These are phyloP conservation scores for Selaginella moellendorffii DNA, from an alignment of 75 land plant genomes.

Conservation along the genomic window DNA sequence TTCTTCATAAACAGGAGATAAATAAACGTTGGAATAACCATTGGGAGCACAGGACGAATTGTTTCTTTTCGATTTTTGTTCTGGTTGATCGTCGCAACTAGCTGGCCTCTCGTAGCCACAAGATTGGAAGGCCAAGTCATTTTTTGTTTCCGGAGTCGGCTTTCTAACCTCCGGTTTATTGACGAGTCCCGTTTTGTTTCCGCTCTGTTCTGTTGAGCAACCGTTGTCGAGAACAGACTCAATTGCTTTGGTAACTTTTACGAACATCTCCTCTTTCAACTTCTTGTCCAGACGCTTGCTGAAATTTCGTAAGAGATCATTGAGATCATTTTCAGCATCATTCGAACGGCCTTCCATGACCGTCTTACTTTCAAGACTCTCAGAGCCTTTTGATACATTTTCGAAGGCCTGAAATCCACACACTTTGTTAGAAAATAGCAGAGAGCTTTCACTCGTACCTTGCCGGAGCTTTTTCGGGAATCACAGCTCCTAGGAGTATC, in stretches of 20 bases:
- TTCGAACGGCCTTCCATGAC: neutral
- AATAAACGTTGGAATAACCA: neutral
- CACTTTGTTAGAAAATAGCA: too few relatives aligned
- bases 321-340: neutral
- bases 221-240: neutral
- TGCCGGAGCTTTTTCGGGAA: too few relatives aligned
- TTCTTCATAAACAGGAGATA: neutral
- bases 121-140: too few relatives aligned
- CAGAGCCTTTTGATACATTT: too few relatives aligned
- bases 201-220: neutral
- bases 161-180: neutral
- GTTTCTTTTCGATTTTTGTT: too few relatives aligned
- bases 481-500: too few relatives aligned
- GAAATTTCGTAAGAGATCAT: neutral
- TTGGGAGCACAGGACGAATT: neutral
- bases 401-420: too few relatives aligned
- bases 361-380: neutral
- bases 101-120: too few relatives aligned
- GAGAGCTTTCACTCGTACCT: too few relatives aligned
- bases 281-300: neutral
- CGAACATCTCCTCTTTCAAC: neutral
- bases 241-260: neutral
- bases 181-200: too few relatives aligned
- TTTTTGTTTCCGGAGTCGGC: neutral
- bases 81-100: too few relatives aligned